A percentile compares a stretch with the other conserved stretches of the same genome.
phyloP scores from a whole-genome alignment of 495 filamentous ascomycete genomes.

The Hypomontagnella monticulosa region DNA sequence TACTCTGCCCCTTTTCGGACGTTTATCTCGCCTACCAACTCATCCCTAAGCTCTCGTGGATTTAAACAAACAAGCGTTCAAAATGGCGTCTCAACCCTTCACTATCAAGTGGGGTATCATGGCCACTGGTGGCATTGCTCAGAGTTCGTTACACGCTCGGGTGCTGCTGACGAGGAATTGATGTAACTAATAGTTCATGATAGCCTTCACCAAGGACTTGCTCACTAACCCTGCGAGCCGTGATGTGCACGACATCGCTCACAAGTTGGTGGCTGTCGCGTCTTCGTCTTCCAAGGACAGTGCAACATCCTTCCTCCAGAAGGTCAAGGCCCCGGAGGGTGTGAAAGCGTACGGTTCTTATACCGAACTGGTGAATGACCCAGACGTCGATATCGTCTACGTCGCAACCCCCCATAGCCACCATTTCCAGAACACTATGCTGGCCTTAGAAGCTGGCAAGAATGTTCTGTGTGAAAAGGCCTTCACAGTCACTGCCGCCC shows the following conservation, averaged over 20 bases:
- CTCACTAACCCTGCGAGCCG: constrained; percentile 78
- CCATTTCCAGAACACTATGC: constrained; percentile 91
- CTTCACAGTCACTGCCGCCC: constrained; percentile 87
- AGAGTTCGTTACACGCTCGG: constrained; percentile 59
- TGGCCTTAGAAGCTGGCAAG: constrained; percentile 84
- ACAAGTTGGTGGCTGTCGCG: constrained; percentile 82
- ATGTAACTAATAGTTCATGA: constrained; percentile 9
- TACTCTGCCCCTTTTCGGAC: neutral
- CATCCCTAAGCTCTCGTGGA: neutral
- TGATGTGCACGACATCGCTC: constrained; percentile 75
- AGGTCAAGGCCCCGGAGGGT: constrained; percentile 67
- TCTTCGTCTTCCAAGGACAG: constrained; percentile 76
- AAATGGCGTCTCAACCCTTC: constrained; percentile 62
- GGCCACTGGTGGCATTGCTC: constrained; percentile 83
- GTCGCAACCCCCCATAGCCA: constrained; percentile 95
- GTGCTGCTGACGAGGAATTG: neutral
- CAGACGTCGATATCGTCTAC: constrained; percentile 86
- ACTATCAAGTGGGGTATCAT: constrained; percentile 82
- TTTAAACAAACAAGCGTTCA: constrained; percentile 6
- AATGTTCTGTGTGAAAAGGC: constrained; percentile 93
- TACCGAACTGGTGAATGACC: constrained; percentile 77
- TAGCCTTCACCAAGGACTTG: constrained; percentile 85
- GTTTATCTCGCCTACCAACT: neutral
- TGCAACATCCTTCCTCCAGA: constrained; percentile 76
- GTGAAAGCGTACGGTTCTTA: constrained; percentile 86